phyloP scores from a whole-genome alignment of 2,329 filamentous ascomycete species.

The Colletotrichum tropicicola region DNA sequence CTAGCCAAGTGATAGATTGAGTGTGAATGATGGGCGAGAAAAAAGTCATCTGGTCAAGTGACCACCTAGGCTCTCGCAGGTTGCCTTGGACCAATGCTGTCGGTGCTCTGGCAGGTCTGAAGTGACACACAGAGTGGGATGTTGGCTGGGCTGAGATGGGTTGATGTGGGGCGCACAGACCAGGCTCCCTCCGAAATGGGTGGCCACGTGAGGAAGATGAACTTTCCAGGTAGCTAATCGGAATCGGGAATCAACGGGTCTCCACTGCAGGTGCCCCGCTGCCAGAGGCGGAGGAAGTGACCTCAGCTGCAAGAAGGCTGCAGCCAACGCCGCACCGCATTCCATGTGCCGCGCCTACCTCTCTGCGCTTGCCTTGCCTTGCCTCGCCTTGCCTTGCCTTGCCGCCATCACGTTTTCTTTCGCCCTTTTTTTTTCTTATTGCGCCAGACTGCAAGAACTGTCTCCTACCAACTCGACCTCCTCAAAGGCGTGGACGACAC shows the following conservation, averaged over 20 bases:
- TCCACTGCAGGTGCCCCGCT: constrained; percentile 27
- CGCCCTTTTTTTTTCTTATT: neutral
- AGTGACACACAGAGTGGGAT: constrained; percentile 16
- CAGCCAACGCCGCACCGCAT: constrained; percentile 28
- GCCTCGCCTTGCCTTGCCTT: neutral
- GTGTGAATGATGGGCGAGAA: neutral
- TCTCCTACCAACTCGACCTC: neutral
- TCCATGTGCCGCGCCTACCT: constrained; percentile 31
- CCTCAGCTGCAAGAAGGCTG: constrained; percentile 32
- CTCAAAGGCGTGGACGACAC: constrained; percentile 4
- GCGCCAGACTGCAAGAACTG: neutral
- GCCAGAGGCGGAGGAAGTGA: constrained; percentile 27
- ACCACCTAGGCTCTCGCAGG: constrained; percentile 24
- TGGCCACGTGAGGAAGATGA: constrained; percentile 30
- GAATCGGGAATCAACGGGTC: constrained; percentile 28
- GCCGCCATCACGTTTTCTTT: neutral
- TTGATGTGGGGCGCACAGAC: constrained; percentile 25
- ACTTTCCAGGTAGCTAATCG: constrained; percentile 32
- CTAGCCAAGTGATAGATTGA: neutral
- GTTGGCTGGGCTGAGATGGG: constrained; percentile 15
- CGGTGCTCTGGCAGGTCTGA: neutral
- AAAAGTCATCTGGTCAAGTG: constrained; percentile 27
- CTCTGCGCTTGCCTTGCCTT: constrained; percentile 16
- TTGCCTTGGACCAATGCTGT: constrained; percentile 10
- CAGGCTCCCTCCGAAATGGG: constrained; percentile 24